Evolutionary conservation across 306 rosid species (phyloP), one percentile per base, ranked within the genome.

Genomic region (Cotoneaster glaucophyllus): DNA sequence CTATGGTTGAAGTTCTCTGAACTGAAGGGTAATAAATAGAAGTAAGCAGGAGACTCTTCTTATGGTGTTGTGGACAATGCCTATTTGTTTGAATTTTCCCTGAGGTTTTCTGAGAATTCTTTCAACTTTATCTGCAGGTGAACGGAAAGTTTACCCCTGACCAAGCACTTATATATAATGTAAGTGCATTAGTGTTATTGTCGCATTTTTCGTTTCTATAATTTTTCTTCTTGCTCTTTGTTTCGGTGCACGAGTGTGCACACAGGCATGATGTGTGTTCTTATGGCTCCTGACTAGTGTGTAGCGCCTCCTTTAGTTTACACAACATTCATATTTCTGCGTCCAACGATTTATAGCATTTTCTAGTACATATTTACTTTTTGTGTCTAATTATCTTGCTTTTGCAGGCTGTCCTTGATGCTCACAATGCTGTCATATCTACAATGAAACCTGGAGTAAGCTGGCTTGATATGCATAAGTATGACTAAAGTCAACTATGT

Each of bases 381-480:
- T 53, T 75, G 26, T 67, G 70, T 70, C 39, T 67, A 53, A 54
- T 71, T 63, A 34, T 57, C 70, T 64, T 80, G 65, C 74, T 89
- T 52, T 25, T 26, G 78, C 86, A 93, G 98, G 96, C 97, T 83
- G 93, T 93, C 82, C 98, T 93, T 75, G 87, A 88, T 72, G 96
- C 98, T 81, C 97, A 93, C 31, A 66, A 93, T 87, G 90, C 87
- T 65, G 98, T 93, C 74, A 87, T 93, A 83, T 76, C 91, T 71
- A 45, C 82, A 32, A 88, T 91, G 93, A 93, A 80, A 80, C 96
- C 98, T 70, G 97, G 97, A 81, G 77, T 86, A 71, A 73, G 75
- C 83, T 93, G 98, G 98, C 83, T 86, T 64, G 91, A 87, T 72
- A 90, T 91, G 98, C 98, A 91, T 84, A 87, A 76, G 98, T 91